These are phyloP conservation scores for Lobosporangium transversale DNA, from an alignment of 192 early-diverging fungal genomes.

Conservation along the genomic window DNA sequence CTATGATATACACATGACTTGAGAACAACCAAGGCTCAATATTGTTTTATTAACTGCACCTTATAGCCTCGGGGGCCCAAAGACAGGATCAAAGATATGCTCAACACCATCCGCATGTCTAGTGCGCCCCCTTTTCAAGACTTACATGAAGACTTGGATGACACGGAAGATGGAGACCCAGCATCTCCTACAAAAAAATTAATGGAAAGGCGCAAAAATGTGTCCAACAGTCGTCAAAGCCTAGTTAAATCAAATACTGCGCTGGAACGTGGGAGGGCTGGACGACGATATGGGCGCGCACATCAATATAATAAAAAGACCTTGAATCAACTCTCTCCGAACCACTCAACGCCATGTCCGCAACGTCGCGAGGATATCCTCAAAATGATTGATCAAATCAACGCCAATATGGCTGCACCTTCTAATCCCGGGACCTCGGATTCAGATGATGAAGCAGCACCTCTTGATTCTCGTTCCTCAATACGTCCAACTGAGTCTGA, in stretches of 20 bases:
- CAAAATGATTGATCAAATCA: conserved; percentile 44
- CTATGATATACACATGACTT: neutral
- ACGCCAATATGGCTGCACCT: conserved; percentile 20
- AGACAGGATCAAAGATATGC: conserved; percentile 38
- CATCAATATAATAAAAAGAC: neutral
- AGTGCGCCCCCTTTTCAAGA: neutral
- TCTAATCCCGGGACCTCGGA: neutral
- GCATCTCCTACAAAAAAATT: conserved; percentile 33
- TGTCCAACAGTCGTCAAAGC: neutral
- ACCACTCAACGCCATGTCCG: neutral
- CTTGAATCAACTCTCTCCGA: neutral
- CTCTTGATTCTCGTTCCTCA: no score
- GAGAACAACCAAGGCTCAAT: no score
- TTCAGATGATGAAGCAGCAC: neutral
- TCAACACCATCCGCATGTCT: conserved; percentile 22
- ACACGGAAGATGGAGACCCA: conserved; percentile 13
- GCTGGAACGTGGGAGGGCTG: neutral
- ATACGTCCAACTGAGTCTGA: neutral
- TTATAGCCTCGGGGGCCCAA: conserved; percentile 13
- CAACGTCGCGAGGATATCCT: conserved; percentile 27
- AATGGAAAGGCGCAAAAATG: conserved; percentile 6
- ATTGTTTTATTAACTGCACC: neutral
- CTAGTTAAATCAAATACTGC: conserved; percentile 7
- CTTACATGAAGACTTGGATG: conserved; percentile 17
- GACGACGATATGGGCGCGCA: conserved; percentile 7